Conservation (phyloP, 768 basidiomycete species). For the Tulasnella sp. region DNA sequence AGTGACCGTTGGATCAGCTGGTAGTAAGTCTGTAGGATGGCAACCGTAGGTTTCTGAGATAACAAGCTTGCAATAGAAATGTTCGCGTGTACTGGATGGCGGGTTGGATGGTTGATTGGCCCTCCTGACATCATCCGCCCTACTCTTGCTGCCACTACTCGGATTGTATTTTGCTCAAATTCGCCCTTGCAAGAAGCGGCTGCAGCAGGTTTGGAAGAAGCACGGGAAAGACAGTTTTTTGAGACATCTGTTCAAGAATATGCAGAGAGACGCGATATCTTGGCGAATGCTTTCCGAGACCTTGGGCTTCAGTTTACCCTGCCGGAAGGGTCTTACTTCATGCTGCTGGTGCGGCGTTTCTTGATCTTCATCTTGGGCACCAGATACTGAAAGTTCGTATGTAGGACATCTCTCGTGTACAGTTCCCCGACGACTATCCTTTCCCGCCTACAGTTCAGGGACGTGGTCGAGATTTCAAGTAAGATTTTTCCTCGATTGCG, state of each 20-base stretch:
- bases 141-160: conserved; percentile 78
- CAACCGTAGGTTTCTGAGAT: too few species aligned
- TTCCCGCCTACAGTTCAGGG: conserved; percentile 66
- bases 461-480: conserved; percentile 81
- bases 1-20: conserved; percentile 89
- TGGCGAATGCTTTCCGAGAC: conserved; percentile 66
- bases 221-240: conserved; percentile 58
- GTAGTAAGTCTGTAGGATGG: conserved; percentile 43
- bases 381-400: background rate
- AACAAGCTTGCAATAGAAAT: conserved; percentile 52
- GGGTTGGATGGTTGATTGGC: conserved; percentile 92
- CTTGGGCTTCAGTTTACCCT: conserved; percentile 74
- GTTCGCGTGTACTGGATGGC: conserved; percentile 96
- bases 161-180: conserved; percentile 92
- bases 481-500: conserved; percentile 17
- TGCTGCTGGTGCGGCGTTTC: conserved; percentile 48
- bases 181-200: conserved; percentile 91
- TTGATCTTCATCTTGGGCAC: background rate
- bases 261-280: conserved; percentile 58
- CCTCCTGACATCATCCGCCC: conserved; percentile 71
- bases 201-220: conserved; percentile 79
- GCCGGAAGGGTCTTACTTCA: conserved; percentile 86
- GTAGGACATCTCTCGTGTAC: conserved; percentile 65
- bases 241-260: conserved; percentile 65
- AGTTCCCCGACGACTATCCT: conserved; percentile 73